Percentiles rank a stretch among this genome's conserved stretches.
These are phyloP conservation scores for Crithidia bombi DNA, from an alignment of 208 protist species.

Conservation along the genomic window DNA sequence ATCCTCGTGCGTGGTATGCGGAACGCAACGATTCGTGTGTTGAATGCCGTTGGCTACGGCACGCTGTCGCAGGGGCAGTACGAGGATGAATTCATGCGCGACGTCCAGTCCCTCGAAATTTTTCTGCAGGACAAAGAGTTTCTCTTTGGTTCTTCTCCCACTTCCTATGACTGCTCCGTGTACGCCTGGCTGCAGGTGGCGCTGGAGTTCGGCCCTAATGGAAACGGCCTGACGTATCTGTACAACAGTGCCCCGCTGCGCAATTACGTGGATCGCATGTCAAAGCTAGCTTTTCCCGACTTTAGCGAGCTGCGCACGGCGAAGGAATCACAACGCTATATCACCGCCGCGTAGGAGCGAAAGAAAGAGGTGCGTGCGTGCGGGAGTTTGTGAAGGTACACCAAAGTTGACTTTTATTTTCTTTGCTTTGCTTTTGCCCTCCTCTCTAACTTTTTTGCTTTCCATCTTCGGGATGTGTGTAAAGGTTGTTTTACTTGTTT, in stretches of 20 bases:
- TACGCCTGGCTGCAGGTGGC: conserved; percentile 77
- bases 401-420: conserved; percentile 1
- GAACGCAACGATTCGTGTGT: conserved; percentile 42
- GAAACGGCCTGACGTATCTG: conserved; percentile 48
- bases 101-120: conserved; percentile 62
- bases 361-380: background rate
- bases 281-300: conserved; percentile 60
- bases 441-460: no score
- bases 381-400: no score
- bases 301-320: conserved; percentile 45
- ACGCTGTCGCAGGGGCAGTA: conserved; percentile 54
- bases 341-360: conserved; percentile 30
- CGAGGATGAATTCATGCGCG: conserved; percentile 63
- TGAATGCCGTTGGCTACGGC: conserved; percentile 63
- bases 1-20: conserved; percentile 64
- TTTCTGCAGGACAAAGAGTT: conserved; percentile 48
- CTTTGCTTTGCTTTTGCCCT: background rate
- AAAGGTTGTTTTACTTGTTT: no score
- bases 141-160: conserved; percentile 54
- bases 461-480: no score
- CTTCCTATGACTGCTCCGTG: conserved; percentile 71
- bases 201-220: conserved; percentile 50
- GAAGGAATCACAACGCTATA: conserved; percentile 55
- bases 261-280: conserved; percentile 63
- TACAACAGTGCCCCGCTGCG: conserved; percentile 41